Percentiles rank a stretch among this genome's conserved stretches.
These are phyloP conservation scores for Cyberlindnera xylosilytica DNA, from an alignment of 805 yeast species.

Conservation along the genomic window DNA sequence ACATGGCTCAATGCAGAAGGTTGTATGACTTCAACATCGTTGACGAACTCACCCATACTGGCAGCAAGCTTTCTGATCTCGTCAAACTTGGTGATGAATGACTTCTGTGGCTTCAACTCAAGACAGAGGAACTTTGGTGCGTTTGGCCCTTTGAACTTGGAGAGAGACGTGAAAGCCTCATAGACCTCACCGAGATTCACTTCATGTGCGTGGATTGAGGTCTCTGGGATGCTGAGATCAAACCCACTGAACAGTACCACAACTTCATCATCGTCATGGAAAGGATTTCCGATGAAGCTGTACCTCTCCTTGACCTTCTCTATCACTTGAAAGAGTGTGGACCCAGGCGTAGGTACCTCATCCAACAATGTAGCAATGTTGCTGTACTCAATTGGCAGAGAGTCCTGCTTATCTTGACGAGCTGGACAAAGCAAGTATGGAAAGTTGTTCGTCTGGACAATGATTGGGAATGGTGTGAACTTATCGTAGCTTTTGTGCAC, in stretches of 20 bases:
- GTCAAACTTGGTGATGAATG: slow-evolving; percentile 15
- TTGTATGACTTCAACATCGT: neutral
- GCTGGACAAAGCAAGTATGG: slow-evolving; percentile 24
- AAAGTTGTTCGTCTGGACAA: slow-evolving; percentile 18
- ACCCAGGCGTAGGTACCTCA: slow-evolving; percentile 15
- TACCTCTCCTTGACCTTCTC: slow-evolving; percentile 18
- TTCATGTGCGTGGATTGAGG: slow-evolving; percentile 19
- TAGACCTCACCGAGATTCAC: slow-evolving; percentile 19
- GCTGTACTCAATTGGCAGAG: slow-evolving; percentile 13
- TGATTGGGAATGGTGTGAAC: slow-evolving; percentile 19
- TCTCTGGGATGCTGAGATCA: slow-evolving; percentile 16
- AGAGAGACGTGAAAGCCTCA: slow-evolving; percentile 13
- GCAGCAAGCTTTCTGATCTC: slow-evolving; percentile 10
- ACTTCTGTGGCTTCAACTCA: slow-evolving; percentile 14
- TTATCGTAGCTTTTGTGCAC: slow-evolving; percentile 7
- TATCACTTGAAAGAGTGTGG: slow-evolving; percentile 18
- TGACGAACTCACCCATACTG: neutral
- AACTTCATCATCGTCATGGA: slow-evolving; percentile 20
- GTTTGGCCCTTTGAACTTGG: slow-evolving; percentile 2
- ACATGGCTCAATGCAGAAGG: neutral
- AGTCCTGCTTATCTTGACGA: neutral
- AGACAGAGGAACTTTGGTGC: slow-evolving; percentile 16
- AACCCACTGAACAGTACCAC: slow-evolving; percentile 21
- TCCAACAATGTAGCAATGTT: slow-evolving; percentile 19
- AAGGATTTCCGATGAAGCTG: slow-evolving; percentile 16